A percentile compares a stretch with the other conserved stretches of the same genome.
Evolutionary conservation across 164 flowering plant species (phyloP).

Genomic region (Santalum album): DNA sequence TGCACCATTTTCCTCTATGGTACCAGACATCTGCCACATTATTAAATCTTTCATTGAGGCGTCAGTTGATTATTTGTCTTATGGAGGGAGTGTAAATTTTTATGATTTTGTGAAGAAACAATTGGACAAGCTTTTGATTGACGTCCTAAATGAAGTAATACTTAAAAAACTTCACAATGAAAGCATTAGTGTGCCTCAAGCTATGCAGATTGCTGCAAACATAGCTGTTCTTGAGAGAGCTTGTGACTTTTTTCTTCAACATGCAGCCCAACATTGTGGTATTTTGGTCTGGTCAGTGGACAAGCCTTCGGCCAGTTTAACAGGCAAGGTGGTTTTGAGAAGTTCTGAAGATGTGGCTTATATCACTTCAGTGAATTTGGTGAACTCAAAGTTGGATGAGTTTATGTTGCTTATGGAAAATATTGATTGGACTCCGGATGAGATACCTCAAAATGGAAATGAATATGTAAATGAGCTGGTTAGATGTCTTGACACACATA

Average conservation of each 20-base stretch:
- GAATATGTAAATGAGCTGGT: conserved; percentile 64
- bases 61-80: conserved; percentile 69
- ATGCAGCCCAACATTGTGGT: conserved; percentile 79
- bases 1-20: conserved; percentile 87
- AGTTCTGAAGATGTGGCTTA: conserved; percentile 83
- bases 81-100: conserved; percentile 48
- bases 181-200: conserved; percentile 59
- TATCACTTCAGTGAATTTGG: conserved; percentile 48
- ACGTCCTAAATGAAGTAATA: conserved; percentile 66
- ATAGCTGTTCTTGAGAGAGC: conserved; percentile 67
- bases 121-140: conserved; percentile 78
- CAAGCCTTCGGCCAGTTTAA: conserved; percentile 48
- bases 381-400: conserved; percentile 60
- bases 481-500: conserved; percentile 59
- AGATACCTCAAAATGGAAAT: conserved; percentile 34
- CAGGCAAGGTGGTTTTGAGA: conserved; percentile 66
- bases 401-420: conserved; percentile 58
- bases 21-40: conserved; percentile 75
- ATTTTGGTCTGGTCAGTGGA: conserved; percentile 53
- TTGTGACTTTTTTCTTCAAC: conserved; percentile 67
- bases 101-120: conserved; percentile 61
- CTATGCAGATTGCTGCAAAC: conserved; percentile 92
- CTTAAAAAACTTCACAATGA: conserved; percentile 42
- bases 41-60: conserved; percentile 78
- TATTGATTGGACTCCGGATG: conserved; percentile 79